A percentile compares a stretch with the other conserved stretches of the same genome.
phyloP scores from a whole-genome alignment of 352 stramenopile genomes.

The Phytophthora nicotianae region DNA sequence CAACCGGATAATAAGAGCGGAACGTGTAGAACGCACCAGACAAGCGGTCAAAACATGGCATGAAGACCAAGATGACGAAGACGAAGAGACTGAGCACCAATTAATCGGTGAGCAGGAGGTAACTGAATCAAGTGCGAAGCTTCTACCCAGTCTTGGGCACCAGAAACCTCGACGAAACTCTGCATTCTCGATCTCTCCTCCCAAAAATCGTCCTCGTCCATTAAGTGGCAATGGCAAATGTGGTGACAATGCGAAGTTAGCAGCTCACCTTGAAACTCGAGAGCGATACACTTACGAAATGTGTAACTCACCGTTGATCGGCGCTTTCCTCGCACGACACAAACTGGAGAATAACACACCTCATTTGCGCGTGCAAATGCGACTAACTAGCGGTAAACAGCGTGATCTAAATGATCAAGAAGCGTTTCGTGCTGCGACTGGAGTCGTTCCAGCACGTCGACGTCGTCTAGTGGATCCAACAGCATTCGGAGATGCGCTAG shows the following conservation, averaged over 20 bases:
- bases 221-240: not conserved
- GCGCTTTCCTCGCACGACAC: constrained; percentile 56
- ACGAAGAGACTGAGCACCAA: constrained; percentile 14
- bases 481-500: constrained; percentile 53
- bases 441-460: constrained; percentile 38
- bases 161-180: constrained; percentile 21
- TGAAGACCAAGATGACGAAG: constrained; percentile 30
- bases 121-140: constrained; percentile 4
- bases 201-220: constrained; percentile 4
- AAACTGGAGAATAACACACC: constrained; percentile 54
- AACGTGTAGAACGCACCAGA: constrained; percentile 67
- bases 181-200: constrained; percentile 25
- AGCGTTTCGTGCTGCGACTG: constrained; percentile 45
- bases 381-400: constrained; percentile 56
- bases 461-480: constrained; percentile 54
- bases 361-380: constrained; percentile 58
- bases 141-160: constrained; percentile 16
- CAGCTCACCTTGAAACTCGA: constrained; percentile 44
- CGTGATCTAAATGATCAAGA: constrained; percentile 51
- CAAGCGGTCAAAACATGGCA: constrained; percentile 60
- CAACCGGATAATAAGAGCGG: constrained; percentile 67
- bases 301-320: constrained; percentile 70
- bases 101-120: constrained; percentile 1
- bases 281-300: constrained; percentile 66
- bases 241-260: not conserved